Evolutionary conservation across 192 early-diverging fungal species (phyloP).

Genomic region (Geranomyces michiganensis): DNA sequence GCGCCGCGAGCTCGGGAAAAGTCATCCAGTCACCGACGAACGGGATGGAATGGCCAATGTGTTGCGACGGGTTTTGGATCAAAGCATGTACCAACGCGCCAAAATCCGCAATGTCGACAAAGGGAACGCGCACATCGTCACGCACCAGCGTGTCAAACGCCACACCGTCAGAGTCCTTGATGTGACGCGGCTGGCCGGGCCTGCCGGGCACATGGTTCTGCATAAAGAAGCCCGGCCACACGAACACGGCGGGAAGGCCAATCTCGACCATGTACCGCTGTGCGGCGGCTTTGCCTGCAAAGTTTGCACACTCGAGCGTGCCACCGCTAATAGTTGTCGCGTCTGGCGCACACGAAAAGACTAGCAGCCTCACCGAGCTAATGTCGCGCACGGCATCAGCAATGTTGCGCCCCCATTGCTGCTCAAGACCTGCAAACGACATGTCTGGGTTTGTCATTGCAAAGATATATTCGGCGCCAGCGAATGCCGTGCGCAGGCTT

Average conservation of each 20-base stretch:
- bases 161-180: not conserved
- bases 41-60: not conserved
- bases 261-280: conserved; percentile 8
- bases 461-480: conserved; percentile 1
- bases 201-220: not conserved
- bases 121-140: not conserved
- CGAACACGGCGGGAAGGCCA: conserved; percentile 1
- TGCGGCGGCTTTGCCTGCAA: not conserved
- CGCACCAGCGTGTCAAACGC: conserved; percentile 8
- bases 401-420: not conserved
- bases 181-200: not conserved
- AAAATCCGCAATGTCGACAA: not conserved
- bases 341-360: conserved; percentile 2
- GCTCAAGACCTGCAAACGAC: not conserved
- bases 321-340: not conserved
- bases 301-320: not conserved
- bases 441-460: conserved; percentile 14
- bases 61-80: not conserved
- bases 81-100: conserved; percentile 6
- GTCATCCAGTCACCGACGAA: conserved; percentile 6
- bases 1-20: not conserved
- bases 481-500: not conserved
- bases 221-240: conserved; percentile 3
- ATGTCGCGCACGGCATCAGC: not conserved
- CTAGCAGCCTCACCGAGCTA: not conserved